A percentile compares a stretch with the other conserved stretches of the same genome.
Evolutionary conservation across 352 stramenopile species (phyloP).

Genomic region (Achlya hypogyna): DNA sequence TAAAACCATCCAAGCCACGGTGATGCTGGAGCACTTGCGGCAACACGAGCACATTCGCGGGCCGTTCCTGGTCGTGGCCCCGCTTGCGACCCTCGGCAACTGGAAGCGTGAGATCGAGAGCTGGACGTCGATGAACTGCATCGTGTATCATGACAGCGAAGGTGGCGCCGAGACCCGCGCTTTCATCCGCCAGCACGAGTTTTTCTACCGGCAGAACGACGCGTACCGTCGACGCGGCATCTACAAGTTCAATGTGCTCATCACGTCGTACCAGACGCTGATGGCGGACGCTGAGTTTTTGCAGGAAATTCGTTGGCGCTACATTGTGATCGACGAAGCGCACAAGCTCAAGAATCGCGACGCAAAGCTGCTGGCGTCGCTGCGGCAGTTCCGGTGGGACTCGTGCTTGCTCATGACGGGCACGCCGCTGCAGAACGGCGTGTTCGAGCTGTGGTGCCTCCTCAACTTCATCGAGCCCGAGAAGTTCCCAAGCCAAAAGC

Average conservation of each 20-base stretch:
- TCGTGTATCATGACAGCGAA: slow-evolving; percentile 98
- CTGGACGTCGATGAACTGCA: slow-evolving; percentile 99
- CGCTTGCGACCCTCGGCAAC: slow-evolving; percentile 96
- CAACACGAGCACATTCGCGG: slow-evolving; percentile 86
- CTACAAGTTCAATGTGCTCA: slow-evolving; percentile 94
- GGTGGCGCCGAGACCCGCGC: slow-evolving; percentile 84
- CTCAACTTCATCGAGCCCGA: slow-evolving; percentile 97
- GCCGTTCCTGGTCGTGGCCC: slow-evolving; percentile 98
- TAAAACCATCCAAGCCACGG: slow-evolving; percentile 87
- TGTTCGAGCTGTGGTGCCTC: slow-evolving; percentile 98
- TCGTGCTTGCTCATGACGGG: slow-evolving; percentile 95
- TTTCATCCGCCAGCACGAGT: slow-evolving; percentile 95
- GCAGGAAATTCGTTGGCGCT: slow-evolving; percentile 91
- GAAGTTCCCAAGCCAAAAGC: slow-evolving; percentile 90
- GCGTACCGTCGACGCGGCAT: slow-evolving; percentile 58
- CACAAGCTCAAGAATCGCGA: slow-evolving; percentile 99
- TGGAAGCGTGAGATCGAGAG: slow-evolving; percentile 98
- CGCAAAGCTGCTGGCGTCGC: slow-evolving; percentile 87
- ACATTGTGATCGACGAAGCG: slow-evolving; percentile 98
- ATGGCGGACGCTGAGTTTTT: slow-evolving; percentile 91
- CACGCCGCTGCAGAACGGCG: slow-evolving; percentile 98
- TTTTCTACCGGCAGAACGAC: slow-evolving; percentile 87
- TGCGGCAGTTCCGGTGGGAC: slow-evolving; percentile 78
- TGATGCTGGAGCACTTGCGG: slow-evolving; percentile 93
- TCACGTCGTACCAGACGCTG: slow-evolving; percentile 96